Evolutionary conservation across 139 green algal genomes (phyloP).

Genomic region (Chlorella sp.): DNA sequence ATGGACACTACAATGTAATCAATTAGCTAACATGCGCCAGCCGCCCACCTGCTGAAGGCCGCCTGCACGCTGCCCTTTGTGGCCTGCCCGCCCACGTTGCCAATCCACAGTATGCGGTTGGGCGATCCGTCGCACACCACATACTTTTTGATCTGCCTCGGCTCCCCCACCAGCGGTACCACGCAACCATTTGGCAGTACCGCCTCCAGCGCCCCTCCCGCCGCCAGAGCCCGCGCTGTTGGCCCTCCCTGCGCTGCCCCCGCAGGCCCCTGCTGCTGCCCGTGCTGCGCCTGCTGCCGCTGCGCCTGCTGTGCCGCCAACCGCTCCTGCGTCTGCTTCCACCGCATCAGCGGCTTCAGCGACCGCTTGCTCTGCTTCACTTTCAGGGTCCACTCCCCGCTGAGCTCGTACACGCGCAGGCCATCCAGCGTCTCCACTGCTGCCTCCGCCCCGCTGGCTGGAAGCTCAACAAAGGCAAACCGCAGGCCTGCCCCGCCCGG

Average conservation of each 20-base stretch:
- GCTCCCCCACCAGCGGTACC: background rate
- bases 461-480: conserved; percentile 12
- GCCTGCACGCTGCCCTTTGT: background rate
- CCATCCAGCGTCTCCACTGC: conserved; percentile 21
- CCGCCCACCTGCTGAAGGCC: background rate
- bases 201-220: background rate
- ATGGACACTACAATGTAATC: background rate
- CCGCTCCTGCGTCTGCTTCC: conserved; percentile 8
- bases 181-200: background rate
- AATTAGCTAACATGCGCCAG: background rate
- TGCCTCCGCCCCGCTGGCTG: background rate
- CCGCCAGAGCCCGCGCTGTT: background rate
- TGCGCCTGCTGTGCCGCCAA: background rate
- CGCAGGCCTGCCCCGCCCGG: background rate
- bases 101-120: conserved; percentile 19
- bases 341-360: conserved; percentile 9
- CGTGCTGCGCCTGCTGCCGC: background rate
- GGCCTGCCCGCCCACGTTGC: background rate
- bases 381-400: background rate
- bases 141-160: background rate
- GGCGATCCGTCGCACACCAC: conserved; percentile 19
- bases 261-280: background rate
- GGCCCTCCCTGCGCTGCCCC: no score
- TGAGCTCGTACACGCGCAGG: conserved; percentile 18
- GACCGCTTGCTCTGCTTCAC: conserved; percentile 21